Conservation (phyloP, 352 stramenopile genomes). For the Globisporangium alternatum region DNA sequence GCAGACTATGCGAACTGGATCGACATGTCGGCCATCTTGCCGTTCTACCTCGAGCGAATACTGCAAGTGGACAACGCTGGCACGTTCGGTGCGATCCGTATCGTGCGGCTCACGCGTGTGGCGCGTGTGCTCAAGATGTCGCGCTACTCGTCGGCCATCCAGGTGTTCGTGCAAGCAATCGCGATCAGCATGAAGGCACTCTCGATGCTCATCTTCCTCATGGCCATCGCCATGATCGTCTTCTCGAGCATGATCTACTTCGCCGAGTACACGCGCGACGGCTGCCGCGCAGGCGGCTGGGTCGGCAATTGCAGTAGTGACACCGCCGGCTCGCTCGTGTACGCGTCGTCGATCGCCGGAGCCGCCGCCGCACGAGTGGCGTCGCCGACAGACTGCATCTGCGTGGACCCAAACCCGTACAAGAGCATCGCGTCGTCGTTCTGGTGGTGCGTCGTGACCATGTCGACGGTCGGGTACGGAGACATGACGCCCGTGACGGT, state of each 20-base stretch:
- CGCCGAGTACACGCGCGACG: conserved; percentile 63
- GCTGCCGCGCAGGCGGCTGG: conserved; percentile 57
- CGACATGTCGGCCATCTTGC: conserved; percentile 80
- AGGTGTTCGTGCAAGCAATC: conserved; percentile 79
- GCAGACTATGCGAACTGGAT: conserved; percentile 78
- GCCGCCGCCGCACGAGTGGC: conserved; percentile 21
- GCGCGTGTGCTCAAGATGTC: conserved; percentile 87
- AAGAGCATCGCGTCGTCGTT: conserved; percentile 75
- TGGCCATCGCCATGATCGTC: conserved; percentile 81
- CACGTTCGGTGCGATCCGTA: conserved; percentile 72
- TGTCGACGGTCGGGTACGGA: conserved; percentile 89
- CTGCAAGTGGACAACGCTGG: conserved; percentile 61
- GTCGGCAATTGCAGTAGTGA: conserved; percentile 37
- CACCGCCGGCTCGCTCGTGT: neutral
- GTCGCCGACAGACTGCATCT: conserved; percentile 32
- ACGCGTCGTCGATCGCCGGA: conserved; percentile 22
- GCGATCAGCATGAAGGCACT: conserved; percentile 71
- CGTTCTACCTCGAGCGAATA: conserved; percentile 79
- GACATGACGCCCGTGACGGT: conserved; percentile 83
- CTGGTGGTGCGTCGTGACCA: conserved; percentile 91
- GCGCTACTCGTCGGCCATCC: conserved; percentile 82
- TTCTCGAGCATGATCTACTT: conserved; percentile 87
- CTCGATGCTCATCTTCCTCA: conserved; percentile 87
- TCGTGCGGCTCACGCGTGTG: conserved; percentile 81
- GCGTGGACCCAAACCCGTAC: conserved; percentile 81